Evolutionary conservation across 1,284 basidiomycete genomes (phyloP).

Genomic region (Tetrapyrgos nigripes): DNA sequence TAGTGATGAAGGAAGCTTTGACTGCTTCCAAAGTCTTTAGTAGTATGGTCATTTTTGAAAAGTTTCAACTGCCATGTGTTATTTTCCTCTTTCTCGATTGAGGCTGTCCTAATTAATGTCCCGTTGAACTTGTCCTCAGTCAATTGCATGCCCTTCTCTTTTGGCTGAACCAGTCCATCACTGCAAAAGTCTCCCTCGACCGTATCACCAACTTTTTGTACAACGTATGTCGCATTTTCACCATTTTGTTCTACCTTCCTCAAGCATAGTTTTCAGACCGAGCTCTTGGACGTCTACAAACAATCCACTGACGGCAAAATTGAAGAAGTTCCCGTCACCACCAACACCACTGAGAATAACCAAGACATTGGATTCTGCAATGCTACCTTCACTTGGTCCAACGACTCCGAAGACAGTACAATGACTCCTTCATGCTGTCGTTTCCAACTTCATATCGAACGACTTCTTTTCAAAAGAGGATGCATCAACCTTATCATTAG

Average conservation of each 20-base stretch:
- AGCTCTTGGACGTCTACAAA: constrained; percentile 6
- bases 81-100: constrained; percentile 39
- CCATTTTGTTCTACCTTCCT: not conserved
- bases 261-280: not conserved
- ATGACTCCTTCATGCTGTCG: constrained; percentile 6
- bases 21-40: constrained; percentile 24
- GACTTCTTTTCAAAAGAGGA: constrained; percentile 61
- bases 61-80: constrained; percentile 44
- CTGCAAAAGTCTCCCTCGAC: constrained; percentile 1
- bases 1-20: constrained; percentile 38
- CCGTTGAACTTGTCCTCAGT: constrained; percentile 19
- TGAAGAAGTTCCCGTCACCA: constrained; percentile 17
- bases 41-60: constrained; percentile 31
- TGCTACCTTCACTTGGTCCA: constrained; percentile 7
- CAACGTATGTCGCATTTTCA: not conserved
- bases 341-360: not conserved
- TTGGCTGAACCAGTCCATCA: constrained; percentile 27
- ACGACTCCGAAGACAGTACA: not conserved
- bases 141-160: constrained; percentile 22
- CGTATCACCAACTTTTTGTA: constrained; percentile 2
- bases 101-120: constrained; percentile 43
- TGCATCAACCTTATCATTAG: constrained; percentile 69
- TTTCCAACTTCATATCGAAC: constrained; percentile 47
- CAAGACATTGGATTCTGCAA: constrained; percentile 10
- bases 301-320: constrained; percentile 26